Evolutionary conservation across 73 alveolate genomes (phyloP), one percentile per base, ranked within the genome.

Genomic region (Breviolum minutum): DNA sequence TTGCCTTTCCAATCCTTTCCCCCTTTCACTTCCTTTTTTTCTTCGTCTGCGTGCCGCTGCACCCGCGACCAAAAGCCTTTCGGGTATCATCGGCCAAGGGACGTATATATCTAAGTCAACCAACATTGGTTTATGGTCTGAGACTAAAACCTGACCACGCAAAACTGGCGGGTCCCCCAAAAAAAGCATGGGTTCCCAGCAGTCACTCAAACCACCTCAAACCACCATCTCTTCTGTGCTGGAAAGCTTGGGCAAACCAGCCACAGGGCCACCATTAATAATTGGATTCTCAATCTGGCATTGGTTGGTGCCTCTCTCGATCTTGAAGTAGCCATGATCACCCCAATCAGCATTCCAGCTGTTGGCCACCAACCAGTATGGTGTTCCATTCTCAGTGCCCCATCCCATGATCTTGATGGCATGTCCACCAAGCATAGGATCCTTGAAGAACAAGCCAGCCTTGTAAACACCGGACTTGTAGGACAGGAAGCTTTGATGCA

Each of bases 271-370:
- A 77, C 96, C 96, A 74, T 90, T 90, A 87, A 71, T 71, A 73
- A 90, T 71, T 24, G 87, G 87, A 66, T 71, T 90, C 96, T 99
- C 99, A 30, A 99, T 99, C 63, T 95, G 99, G 73, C 99, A 93
- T 73, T 99, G 99, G 97, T 99, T 99, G 60, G 79, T 82, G 80
- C 99, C 99, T 63, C 99, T 81, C 87, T 90, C 71, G 69, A 99
- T 97, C 90, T 89, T 99, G 97, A 99, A 99, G 91, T 79, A 95
- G 27, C 99, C 99, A 32, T 99, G 85, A n/a, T 95, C 99, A 70
- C 99, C 99, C 99, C 99, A 99, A 29, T 87, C 99, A 0, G 99
- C 97, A 54, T 99, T 99, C 99, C 99, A 99, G 40, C 99, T 99
- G 97, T 99, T 99, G 80, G 99, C 99, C 80, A 83, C 88, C 86